Evolutionary conservation across 768 basidiomycete species (phyloP).

Genomic region (Lactifluus echinatus): DNA sequence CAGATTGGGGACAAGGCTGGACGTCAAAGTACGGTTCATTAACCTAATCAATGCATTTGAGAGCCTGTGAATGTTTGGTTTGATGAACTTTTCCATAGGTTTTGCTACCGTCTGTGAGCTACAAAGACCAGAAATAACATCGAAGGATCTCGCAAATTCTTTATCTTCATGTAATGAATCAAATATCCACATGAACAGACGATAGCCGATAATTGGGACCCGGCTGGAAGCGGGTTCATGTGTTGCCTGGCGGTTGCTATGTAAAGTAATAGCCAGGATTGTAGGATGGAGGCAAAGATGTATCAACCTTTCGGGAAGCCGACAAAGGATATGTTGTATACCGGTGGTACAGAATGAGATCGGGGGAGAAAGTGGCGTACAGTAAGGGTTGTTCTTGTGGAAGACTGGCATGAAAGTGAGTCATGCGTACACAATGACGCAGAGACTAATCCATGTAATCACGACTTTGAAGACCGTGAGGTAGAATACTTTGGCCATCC

Average conservation of each 20-base stretch:
- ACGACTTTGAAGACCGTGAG: conserved; percentile 9
- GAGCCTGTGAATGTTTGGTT: background rate
- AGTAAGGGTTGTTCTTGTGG: conserved; percentile 6
- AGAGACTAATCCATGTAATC: conserved; percentile 5
- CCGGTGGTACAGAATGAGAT: background rate
- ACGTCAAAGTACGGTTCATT: conserved; percentile 6
- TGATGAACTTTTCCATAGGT: background rate
- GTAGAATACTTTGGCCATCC: conserved; percentile 32
- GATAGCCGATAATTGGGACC: background rate
- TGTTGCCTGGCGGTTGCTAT: background rate
- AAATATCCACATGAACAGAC: background rate
- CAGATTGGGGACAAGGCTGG: background rate
- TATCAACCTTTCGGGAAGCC: background rate
- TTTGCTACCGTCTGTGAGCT: background rate
- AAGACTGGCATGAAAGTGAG: conserved; percentile 12
- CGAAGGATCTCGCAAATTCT: conserved; percentile 6
- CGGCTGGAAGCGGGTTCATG: background rate
- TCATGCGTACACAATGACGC: conserved; percentile 13
- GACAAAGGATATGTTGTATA: background rate
- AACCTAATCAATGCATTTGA: background rate
- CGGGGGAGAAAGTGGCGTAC: background rate
- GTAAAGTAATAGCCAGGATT: background rate
- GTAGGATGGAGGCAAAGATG: background rate
- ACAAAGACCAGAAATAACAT: conserved; percentile 3
- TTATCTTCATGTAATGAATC: background rate